Conservation (phyloP, 1,139 yeast species). For the Kodamaea fungicola region DNA sequence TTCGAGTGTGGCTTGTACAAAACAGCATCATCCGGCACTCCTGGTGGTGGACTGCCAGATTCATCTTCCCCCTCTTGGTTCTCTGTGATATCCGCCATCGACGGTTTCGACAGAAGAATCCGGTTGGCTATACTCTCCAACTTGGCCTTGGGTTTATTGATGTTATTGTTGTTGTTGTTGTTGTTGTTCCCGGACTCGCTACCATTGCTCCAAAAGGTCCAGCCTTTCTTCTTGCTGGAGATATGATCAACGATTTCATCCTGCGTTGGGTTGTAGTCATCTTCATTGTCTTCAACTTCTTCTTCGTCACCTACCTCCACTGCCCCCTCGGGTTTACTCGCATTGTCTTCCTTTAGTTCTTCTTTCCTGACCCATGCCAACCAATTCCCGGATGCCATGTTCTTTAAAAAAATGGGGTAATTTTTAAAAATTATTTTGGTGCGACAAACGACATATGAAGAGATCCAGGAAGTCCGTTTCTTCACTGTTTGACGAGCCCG, state of each 20-base stretch:
- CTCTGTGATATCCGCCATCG: conserved; percentile 8
- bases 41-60: conserved; percentile 6
- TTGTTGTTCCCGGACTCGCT: conserved; percentile 6
- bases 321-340: conserved; percentile 3
- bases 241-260: conserved; percentile 37
- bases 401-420: no score
- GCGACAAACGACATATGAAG: no score
- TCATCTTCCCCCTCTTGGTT: conserved; percentile 1
- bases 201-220: conserved; percentile 38
- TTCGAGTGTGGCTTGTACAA: conserved; percentile 45
- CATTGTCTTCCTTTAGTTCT: conserved; percentile 3
- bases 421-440: conserved; percentile 3
- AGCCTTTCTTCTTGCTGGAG: conserved; percentile 23
- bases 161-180: conserved; percentile 9
- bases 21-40: conserved; percentile 39
- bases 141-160: conserved; percentile 8
- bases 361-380: conserved; percentile 10
- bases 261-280: conserved; percentile 22
- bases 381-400: conserved; percentile 11
- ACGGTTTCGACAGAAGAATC: conserved; percentile 32
- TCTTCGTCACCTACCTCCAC: conserved; percentile 4
- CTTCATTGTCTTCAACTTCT: conserved; percentile 14
- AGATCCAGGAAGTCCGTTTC: no score
- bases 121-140: conserved; percentile 25
- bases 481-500: conserved; percentile 13